A percentile compares a stretch with the other conserved stretches of the same genome.
These are phyloP conservation scores for Neocallimastix lanati DNA, from an alignment of 192 early-diverging fungal species.

Conservation along the genomic window DNA sequence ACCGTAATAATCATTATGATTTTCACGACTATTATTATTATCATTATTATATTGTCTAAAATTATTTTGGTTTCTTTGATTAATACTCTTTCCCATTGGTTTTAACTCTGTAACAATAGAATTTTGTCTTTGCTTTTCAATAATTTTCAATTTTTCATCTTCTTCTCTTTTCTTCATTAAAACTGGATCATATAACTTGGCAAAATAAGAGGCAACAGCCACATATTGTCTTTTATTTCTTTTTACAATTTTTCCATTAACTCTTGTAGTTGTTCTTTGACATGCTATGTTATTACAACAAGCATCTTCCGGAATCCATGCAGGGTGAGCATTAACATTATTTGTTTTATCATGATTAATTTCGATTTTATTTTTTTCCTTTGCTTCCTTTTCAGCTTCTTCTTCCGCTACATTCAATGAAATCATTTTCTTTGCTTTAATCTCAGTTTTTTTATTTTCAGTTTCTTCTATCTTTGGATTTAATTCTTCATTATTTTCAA, in stretches of 20 bases:
- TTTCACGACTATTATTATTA: neutral
- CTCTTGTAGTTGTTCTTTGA: neutral
- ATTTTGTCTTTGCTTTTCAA: neutral
- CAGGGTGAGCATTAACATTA: neutral
- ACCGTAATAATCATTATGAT: neutral
- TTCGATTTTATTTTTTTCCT: neutral
- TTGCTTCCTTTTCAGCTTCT: neutral
- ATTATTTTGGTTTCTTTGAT: neutral
- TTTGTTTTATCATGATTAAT: neutral
- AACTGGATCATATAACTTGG: neutral
- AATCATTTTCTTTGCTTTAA: neutral
- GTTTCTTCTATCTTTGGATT: neutral
- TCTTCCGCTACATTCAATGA: neutral
- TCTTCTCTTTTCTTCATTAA: neutral
- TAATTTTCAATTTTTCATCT: neutral
- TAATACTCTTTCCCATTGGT: neutral
- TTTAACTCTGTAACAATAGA: neutral
- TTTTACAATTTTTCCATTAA: neutral
- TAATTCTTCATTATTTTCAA: neutral
- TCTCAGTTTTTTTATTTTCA: neutral
- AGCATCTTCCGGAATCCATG: neutral
- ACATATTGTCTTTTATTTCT: neutral
- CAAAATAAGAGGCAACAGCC: neutral
- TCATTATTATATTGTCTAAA: no score
- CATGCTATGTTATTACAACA: neutral